Evolutionary conservation across 1,139 yeast species (phyloP).

Genomic region (Diutina siamensis): DNA sequence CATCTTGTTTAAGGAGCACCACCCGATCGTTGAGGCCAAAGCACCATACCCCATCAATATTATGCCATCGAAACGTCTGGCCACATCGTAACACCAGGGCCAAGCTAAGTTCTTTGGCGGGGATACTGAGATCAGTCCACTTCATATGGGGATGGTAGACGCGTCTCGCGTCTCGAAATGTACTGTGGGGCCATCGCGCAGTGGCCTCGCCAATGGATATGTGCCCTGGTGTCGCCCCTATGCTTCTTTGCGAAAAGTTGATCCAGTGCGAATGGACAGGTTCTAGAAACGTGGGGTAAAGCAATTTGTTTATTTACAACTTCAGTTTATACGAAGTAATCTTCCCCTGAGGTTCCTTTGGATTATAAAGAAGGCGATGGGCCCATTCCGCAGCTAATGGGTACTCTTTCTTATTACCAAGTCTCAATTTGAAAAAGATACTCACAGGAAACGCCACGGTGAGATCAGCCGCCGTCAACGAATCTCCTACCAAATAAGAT

Average conservation of each 20-base stretch:
- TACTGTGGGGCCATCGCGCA: too few relatives aligned
- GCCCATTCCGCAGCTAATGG: not conserved
- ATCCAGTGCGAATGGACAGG: too few relatives aligned
- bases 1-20: constrained; percentile 41
- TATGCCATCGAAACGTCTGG: constrained; percentile 71
- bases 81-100: constrained; percentile 76
- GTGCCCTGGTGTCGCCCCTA: too few relatives aligned
- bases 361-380: not conserved
- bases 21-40: constrained; percentile 40
- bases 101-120: constrained; percentile 40
- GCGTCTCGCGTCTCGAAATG: not conserved
- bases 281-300: too few relatives aligned
- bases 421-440: not conserved
- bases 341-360: not conserved
- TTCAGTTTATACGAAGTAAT: not conserved
- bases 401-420: not conserved
- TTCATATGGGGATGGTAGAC: too few relatives aligned
- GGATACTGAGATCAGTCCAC: constrained; percentile 9
- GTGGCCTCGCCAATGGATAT: too few relatives aligned
- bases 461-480: constrained; percentile 50
- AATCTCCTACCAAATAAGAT: constrained; percentile 40
- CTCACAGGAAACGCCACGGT: constrained; percentile 31
- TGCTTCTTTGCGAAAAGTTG: too few relatives aligned
- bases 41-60: constrained; percentile 47
- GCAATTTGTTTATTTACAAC: not conserved